These are phyloP conservation scores for Cercophora scortea DNA, from an alignment of 495 filamentous ascomycete species.

Conservation along the genomic window DNA sequence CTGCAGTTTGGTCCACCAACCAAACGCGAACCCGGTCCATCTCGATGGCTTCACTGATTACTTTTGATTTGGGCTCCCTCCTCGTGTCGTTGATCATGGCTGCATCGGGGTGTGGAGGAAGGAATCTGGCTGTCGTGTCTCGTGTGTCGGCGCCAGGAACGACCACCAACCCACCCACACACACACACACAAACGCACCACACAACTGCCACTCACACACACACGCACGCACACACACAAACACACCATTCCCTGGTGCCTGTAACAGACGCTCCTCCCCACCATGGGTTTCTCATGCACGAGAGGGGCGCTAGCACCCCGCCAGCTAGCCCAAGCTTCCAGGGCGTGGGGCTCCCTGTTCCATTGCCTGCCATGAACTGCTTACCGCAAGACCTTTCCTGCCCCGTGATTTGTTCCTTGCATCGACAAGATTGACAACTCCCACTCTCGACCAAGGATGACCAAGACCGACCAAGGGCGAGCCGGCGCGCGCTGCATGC, in stretches of 20 bases:
- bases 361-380: background rate
- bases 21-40: too few relatives aligned
- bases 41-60: too few relatives aligned
- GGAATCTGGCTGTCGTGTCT: too few relatives aligned
- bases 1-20: too few relatives aligned
- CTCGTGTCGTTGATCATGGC: too few relatives aligned
- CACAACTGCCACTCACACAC: background rate
- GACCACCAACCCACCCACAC: too few relatives aligned
- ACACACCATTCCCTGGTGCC: too few relatives aligned
- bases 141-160: too few relatives aligned
- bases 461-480: background rate
- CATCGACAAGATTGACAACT: slow-evolving; percentile 23
- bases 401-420: slow-evolving; percentile 28
- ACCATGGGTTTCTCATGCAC: slow-evolving; percentile 4
- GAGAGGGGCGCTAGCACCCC: slow-evolving; percentile 8
- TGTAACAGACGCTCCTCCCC: too few relatives aligned
- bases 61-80: too few relatives aligned
- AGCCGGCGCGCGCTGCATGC: slow-evolving; percentile 13
- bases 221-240: background rate
- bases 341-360: slow-evolving; percentile 19
- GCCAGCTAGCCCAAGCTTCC: slow-evolving; percentile 3
- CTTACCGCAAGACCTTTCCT: slow-evolving; percentile 5
- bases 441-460: slow-evolving; percentile 23
- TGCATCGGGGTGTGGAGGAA: too few relatives aligned
- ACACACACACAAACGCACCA: too few relatives aligned